Evolutionary conservation across 1,284 basidiomycete genomes (phyloP).

Genomic region (Grifola frondosa): DNA sequence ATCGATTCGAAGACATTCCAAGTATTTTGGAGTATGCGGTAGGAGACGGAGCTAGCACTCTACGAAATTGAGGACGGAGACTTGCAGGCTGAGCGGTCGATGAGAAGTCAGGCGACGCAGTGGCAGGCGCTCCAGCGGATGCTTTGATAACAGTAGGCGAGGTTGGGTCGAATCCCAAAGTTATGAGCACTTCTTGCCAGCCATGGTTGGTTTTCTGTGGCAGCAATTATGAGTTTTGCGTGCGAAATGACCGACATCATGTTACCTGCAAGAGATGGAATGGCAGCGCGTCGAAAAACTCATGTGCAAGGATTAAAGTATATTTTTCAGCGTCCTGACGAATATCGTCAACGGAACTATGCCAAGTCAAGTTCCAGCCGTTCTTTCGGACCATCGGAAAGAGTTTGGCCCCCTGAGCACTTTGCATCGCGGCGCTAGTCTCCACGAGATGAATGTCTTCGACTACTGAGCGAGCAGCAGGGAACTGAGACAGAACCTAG

Average conservation of each 20-base stretch:
- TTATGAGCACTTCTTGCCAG: constrained; percentile 88
- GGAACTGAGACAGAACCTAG: constrained; percentile 57
- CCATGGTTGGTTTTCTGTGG: constrained; percentile 73
- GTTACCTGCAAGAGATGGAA: constrained; percentile 87
- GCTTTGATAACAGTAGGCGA: constrained; percentile 27
- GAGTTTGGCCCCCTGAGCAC: constrained; percentile 65
- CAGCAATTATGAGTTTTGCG: background rate
- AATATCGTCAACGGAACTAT: constrained; percentile 72
- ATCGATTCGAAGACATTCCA: constrained; percentile 70
- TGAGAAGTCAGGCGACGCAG: constrained; percentile 14
- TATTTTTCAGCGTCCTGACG: constrained; percentile 55
- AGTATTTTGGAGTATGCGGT: constrained; percentile 69
- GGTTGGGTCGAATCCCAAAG: constrained; percentile 36
- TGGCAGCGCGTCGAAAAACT: constrained; percentile 97
- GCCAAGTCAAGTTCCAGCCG: constrained; percentile 63
- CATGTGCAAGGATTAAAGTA: constrained; percentile 92
- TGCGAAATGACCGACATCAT: too few species aligned
- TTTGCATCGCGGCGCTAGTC: constrained; percentile 68
- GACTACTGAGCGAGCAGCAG: constrained; percentile 39
- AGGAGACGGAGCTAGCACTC: constrained; percentile 65
- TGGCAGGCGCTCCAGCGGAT: constrained; percentile 7
- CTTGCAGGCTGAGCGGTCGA: constrained; percentile 5
- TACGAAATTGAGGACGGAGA: constrained; percentile 49
- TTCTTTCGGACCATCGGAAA: constrained; percentile 24
- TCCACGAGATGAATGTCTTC: constrained; percentile 78